A percentile compares a stretch with the other conserved stretches of the same genome.
Conservation (phyloP, 768 basidiomycete species). For the Hortiboletus flavorubellus region DNA sequence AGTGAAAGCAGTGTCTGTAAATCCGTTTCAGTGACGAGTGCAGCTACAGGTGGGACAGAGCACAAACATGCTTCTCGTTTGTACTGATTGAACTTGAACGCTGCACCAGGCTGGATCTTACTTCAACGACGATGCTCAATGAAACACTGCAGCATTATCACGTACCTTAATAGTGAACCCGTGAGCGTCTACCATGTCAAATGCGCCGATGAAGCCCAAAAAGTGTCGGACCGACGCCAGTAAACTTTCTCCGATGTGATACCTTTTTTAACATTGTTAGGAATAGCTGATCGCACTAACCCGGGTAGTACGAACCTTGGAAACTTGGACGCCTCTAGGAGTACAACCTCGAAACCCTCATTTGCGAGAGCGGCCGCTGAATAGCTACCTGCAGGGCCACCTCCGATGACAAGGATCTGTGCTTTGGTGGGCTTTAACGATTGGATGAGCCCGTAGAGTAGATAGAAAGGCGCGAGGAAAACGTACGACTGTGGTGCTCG, state of each 20-base stretch:
- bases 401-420: conserved; percentile 12
- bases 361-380: conserved; percentile 5
- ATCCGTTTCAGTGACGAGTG: neutral
- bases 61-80: conserved; percentile 13
- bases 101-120: conserved; percentile 4
- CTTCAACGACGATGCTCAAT: neutral
- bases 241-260: conserved; percentile 17
- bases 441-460: too few relatives aligned
- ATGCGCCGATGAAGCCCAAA: conserved; percentile 8
- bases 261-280: conserved; percentile 1
- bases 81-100: conserved; percentile 12
- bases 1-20: conserved; percentile 6
- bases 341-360: conserved; percentile 9
- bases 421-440: too few relatives aligned
- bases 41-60: too few relatives aligned
- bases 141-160: too few relatives aligned
- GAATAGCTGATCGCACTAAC: too few relatives aligned
- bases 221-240: conserved; percentile 9
- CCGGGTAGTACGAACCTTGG: conserved; percentile 5
- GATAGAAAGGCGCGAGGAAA: too few relatives aligned
- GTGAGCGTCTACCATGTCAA: conserved; percentile 2
- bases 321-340: conserved; percentile 11
- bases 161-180: conserved; percentile 12
- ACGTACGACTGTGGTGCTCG: too few relatives aligned
- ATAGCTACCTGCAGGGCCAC: conserved; percentile 15